Evolutionary conservation across 148 eudicot species (phyloP), one percentile per base, ranked within the genome.

Genomic region (Chenopodium quinoa): DNA sequence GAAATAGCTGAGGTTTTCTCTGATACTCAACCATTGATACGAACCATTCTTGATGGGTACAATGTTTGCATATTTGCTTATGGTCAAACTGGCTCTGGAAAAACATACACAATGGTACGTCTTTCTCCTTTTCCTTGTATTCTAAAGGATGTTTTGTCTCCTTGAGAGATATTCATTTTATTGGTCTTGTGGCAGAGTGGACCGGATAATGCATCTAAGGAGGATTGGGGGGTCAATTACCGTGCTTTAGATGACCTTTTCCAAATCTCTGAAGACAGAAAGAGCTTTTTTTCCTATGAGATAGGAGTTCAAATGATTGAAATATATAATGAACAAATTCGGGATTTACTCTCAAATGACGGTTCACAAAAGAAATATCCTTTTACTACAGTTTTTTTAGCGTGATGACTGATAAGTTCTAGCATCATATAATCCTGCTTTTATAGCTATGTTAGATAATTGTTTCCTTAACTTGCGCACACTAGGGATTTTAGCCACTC

Each of bases 61-160:
- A 91, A 89, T 82, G 94, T 89, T 17, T 92, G 97, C 54, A 92
- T 92, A 81, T 91, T 92, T 85, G 97, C 97, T 54, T 92, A 92
- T 87, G 97, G 97, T 37, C 97, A 92, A 86, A 92, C 97, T 54
- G 97, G 97, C 77, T 91, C 97, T 1, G 97, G 97, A 73, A 92
- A 92, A 85, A 92, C 97, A 27, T 84, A 83, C 85, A 92, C 97
- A 22, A 92, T 92, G 97, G 97, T 92, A 23, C 62, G 56, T 65
- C 63, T 34, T 27, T 80, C 54, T 84, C 52, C 29, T 17, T 78
- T 54, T 60, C 23, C 40, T 44, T 56, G 58, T 67, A 77, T 73
- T n/a, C 19, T 73, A 14, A 37, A 23, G 73, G 52, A 68, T 48
- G 54, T 22, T 52, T 2, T 67, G 64, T 47, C 78, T 23, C 68